Evolutionary conservation across 2,329 filamentous ascomycete genomes (phyloP), one percentile per base, ranked within the genome.

Genomic region (Claviceps arundinis): DNA sequence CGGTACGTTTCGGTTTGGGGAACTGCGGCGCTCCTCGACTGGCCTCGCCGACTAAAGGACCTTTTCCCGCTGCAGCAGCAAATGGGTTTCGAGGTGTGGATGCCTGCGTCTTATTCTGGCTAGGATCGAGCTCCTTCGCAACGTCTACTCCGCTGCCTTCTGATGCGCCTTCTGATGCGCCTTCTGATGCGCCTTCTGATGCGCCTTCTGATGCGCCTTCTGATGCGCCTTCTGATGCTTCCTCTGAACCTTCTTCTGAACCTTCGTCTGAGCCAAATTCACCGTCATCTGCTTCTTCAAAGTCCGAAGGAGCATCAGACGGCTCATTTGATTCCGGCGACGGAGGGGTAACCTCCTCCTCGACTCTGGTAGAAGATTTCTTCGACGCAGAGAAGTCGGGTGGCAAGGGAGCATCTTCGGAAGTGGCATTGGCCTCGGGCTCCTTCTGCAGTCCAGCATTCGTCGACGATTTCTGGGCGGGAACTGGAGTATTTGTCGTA

Each of bases 111-210:
- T 71, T 69, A 38, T 69, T 69, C 16, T 68, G 58, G 40, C 68
- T 71, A 19, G 77, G 78, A 58, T 77, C 82, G 13, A 83, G 65
- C 48, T 84, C 80, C 59, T 82, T 79, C n/a, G 74, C 74, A 46
- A 84, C 75, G 62, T 84, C 81, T 48, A 84, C 72, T 24, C 80
- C 81, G 55, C 81, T 84, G 14, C 80, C 81, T 59, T 79, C 77
- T 0, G 70, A 74, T 6, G 61, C 73, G 0, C 37, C 37, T 38
- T 38, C 37, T 16, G 37, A 38, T 14, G 61, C 73, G 0, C 37
- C 37, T 38, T 38, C 37, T 16, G 37, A 38, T 14, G 13, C 37
- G 14, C 80, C 81, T 59, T 79, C 77, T 0, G 70, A 74, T 6
- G 61, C 73, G 0, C 37, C 37, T 38, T 38, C 37, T 16, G 37